Evolutionary conservation across 1,284 basidiomycete species (phyloP), one percentile per base, ranked within the genome.

Genomic region (Cutaneotrichosporon sp.): DNA sequence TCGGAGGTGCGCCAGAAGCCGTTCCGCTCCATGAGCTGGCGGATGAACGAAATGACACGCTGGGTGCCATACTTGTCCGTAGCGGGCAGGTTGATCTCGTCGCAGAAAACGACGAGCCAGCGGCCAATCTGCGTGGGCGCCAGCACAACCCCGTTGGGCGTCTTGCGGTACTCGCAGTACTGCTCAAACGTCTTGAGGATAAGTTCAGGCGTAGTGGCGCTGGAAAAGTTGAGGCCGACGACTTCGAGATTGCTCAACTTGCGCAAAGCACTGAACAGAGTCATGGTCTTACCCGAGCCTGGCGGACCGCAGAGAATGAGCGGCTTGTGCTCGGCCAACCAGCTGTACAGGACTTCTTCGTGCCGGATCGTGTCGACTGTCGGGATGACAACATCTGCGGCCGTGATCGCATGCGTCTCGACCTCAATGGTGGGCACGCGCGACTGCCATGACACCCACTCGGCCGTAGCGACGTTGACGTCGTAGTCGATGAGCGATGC

Each of bases 231-330:
- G 64, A 99, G 84, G 45, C 96, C 96, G 54, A 97, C 93, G 44
- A 98, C 91, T 70, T 98, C 96, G 85, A 99, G 92, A 73, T 98
- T 92, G 4, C 93, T 92, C 41, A 98, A 81, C 75, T 98, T 98
- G 52, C 96, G 86, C 33, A 99, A 82, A 4, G 97, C 96, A 62
- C 91, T 96, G 78, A 98, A 97, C n/a, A 99, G 79, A 0, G 97
- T 98, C 96, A 99, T 99, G 4, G 96, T 99, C 79, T 99, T 99
- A 37, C 96, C 96, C 21, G 94, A 97, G 68, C 96, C 96, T 8
- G 96, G 96, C 66, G 96, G 96, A 44, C 96, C 96, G 72, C 96
- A 99, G 20, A 99, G 82, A 84, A 99, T 90, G 52, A 99, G 81
- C 5, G 96, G 97, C 72, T 97, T 97, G 78, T 98, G 94, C 73